A percentile compares a stretch with the other conserved stretches of the same genome.
Conservation (phyloP, 129 eudicot species). For the Chrysanthemum lavandulifolium region DNA sequence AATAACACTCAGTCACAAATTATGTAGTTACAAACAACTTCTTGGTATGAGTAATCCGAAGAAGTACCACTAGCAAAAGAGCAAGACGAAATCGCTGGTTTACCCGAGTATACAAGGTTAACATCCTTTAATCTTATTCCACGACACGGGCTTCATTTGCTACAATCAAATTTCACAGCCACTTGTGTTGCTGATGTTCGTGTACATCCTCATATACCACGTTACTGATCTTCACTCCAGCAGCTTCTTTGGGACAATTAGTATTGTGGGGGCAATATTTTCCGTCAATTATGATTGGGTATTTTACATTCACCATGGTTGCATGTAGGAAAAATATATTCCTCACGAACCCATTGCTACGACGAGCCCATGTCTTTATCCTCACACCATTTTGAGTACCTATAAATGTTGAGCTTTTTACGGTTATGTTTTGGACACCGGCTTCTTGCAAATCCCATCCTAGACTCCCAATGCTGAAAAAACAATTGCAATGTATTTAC, state of each 20-base stretch:
- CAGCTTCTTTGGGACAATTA: conserved; percentile 5
- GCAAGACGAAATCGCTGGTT: conserved; percentile 20
- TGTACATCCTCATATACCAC: conserved; percentile 22
- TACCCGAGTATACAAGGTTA: conserved; percentile 27
- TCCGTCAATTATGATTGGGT: conserved; percentile 13
- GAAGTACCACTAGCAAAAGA: too few species aligned
- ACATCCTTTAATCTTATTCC: conserved; percentile 41
- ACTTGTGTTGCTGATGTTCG: conserved; percentile 25
- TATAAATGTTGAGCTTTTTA: conserved; percentile 8
- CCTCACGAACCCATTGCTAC: conserved; percentile 22
- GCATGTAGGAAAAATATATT: neutral
- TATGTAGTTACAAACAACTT: too few species aligned
- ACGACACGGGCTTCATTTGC: conserved; percentile 34
- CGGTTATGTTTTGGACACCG: conserved; percentile 15
- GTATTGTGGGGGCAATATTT: conserved; percentile 8
- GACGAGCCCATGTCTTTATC: conserved; percentile 23
- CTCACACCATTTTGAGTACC: conserved; percentile 17
- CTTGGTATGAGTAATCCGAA: too few species aligned
- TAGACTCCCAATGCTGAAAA: conserved; percentile 19
- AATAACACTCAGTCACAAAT: too few species aligned
- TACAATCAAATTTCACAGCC: conserved; percentile 24
- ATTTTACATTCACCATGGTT: conserved; percentile 14
- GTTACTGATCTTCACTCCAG: conserved; percentile 9
- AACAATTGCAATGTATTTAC: neutral
- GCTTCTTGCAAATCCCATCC: conserved; percentile 22